Base-by-base conservation (phyloP, 805 yeast genomes). In the Alloascoidea africana region DNA sequence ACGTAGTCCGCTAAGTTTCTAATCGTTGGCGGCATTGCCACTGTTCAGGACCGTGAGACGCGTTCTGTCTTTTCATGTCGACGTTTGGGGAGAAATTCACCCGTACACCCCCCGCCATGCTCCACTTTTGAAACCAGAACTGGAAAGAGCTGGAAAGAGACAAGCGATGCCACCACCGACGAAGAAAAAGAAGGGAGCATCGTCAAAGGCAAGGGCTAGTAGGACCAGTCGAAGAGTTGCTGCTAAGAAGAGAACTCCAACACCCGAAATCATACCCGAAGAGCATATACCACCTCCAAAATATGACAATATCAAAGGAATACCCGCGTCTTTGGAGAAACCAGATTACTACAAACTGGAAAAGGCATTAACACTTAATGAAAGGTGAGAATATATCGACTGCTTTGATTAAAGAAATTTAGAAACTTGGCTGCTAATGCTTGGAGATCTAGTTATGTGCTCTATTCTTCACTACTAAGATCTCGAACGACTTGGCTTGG, bases 401-500 rank as follows among this genome's bases (percentile, higher is more conserved):
- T n/a, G 30, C 8, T 23, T 23, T 23, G n/a, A 8, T 23, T 23
- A 23, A n/a, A 8, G 8, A 23, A 8, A 8, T 23, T n/a, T 23
- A 8, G 8, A 8, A 8, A n/a, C 30, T 8, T 8, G 8, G 30
- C 13, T 23, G 30, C n/a, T 23, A 23, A 8, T 23, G n/a, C 8
- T n/a, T 23, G 8, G 8, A n/a, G 8, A 8, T 36, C 15, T 17
- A 38, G 40, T 15, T 14, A 36, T 4, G 79, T 79, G 0, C 51
- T 82, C 5, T 79, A 80, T 49, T 66, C 73, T 18, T 76, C 96
- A 0, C 55, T 87, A 39, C 66, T 80, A 49, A 70, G 71, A 30
- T 87, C 96, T 0, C 62, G 97, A 27, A 68, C 67, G 44, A 62
- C 75, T 33, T 70, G 83, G 82, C 53, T 77, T 42, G 50, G 76